Evolutionary conservation across 2,329 filamentous ascomycete genomes (phyloP).

Genomic region (Eutypella sp.): DNA sequence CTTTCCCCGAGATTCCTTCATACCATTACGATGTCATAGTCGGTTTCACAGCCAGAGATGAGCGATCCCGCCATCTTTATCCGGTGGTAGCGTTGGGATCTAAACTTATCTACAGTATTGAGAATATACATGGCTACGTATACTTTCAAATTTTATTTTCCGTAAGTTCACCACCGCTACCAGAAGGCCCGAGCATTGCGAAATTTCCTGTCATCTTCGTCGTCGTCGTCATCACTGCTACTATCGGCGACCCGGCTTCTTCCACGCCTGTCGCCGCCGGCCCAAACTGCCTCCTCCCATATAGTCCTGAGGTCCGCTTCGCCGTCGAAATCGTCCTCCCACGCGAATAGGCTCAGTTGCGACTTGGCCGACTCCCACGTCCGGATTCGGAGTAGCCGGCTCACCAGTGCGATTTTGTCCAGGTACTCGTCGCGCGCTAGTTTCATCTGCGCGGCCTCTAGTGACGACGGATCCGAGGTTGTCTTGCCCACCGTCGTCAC

Average conservation of each 20-base stretch:
- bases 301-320: conserved; percentile 35
- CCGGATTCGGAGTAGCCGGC: conserved; percentile 31
- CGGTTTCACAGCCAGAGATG: too few relatives aligned
- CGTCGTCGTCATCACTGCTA: too few relatives aligned
- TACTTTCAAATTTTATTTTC: background rate
- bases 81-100: too few relatives aligned
- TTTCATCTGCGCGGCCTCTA: conserved; percentile 33
- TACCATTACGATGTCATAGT: too few relatives aligned
- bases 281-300: conserved; percentile 36
- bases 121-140: too few relatives aligned
- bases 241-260: too few relatives aligned
- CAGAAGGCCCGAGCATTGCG: conserved; percentile 6
- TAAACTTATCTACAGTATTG: too few relatives aligned
- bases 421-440: conserved; percentile 34
- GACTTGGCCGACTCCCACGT: conserved; percentile 35
- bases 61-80: too few relatives aligned
- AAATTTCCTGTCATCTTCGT: too few relatives aligned
- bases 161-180: conserved; percentile 3
- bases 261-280: conserved; percentile 14
- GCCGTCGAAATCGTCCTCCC: conserved; percentile 35
- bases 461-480: conserved; percentile 26
- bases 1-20: too few relatives aligned
- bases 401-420: conserved; percentile 36
- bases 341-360: conserved; percentile 33
- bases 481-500: conserved; percentile 33